Percentiles rank a stretch among this genome's conserved stretches.
These are phyloP conservation scores for Viola pubescens DNA, from an alignment of 441 rosid species.

Conservation along the genomic window DNA sequence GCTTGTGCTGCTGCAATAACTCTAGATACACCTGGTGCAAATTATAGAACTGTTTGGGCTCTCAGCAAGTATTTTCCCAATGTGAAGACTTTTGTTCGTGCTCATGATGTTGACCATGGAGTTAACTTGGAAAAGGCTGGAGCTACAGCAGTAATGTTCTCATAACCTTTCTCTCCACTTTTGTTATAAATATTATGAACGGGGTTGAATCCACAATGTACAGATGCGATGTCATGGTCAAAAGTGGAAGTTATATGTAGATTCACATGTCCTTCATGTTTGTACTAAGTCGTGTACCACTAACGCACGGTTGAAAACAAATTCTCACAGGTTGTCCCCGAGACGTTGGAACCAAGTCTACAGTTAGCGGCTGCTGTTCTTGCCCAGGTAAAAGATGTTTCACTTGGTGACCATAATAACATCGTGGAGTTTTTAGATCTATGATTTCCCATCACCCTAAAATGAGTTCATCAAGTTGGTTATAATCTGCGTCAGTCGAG, in stretches of 20 bases:
- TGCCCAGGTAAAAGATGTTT: slow-evolving; percentile 57
- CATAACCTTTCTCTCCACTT: slow-evolving; percentile 10
- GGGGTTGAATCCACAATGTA: too few relatives aligned
- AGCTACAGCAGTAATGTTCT: slow-evolving; percentile 78
- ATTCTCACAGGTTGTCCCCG: slow-evolving; percentile 80
- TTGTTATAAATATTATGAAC: neutral
- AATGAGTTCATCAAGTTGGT: too few relatives aligned
- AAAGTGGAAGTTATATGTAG: too few relatives aligned
- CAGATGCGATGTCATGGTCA: too few relatives aligned
- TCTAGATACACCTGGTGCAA: slow-evolving; percentile 92
- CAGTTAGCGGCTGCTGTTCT: slow-evolving; percentile 99
- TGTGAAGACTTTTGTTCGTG: slow-evolving; percentile 92
- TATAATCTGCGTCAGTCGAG: too few relatives aligned
- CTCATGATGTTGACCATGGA: slow-evolving; percentile 97
- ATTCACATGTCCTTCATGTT: too few relatives aligned
- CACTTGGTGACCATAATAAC: neutral
- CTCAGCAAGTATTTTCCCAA: slow-evolving; percentile 93
- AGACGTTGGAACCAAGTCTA: slow-evolving; percentile 94
- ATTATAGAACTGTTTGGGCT: slow-evolving; percentile 98
- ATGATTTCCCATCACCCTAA: too few relatives aligned
- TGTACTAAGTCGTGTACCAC: too few relatives aligned
- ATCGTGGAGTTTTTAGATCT: too few relatives aligned
- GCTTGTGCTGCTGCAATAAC: slow-evolving; percentile 98
- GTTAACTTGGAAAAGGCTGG: slow-evolving; percentile 95
- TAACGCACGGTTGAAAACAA: slow-evolving; percentile 11